phyloP scores from a whole-genome alignment of 257 asterid species.

The Plantago major region DNA sequence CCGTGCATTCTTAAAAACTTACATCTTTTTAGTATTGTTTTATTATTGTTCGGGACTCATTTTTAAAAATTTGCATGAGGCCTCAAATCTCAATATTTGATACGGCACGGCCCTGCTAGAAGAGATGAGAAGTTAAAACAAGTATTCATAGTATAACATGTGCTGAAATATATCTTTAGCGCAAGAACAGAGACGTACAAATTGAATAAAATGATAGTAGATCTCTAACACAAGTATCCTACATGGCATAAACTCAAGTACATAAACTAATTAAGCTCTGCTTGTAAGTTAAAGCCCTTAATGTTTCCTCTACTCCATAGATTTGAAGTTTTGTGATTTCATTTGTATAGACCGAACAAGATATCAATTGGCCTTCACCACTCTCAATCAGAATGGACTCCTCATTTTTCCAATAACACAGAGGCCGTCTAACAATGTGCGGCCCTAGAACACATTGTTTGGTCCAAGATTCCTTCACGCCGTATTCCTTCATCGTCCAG shows the following conservation, averaged over 20 bases:
- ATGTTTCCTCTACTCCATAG: neutral
- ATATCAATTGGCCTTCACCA: neutral
- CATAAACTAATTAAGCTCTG: conserved; percentile 2
- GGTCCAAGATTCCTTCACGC: conserved; percentile 4
- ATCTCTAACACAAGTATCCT: too few species aligned
- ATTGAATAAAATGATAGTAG: too few species aligned
- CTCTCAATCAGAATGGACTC: neutral
- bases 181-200: too few species aligned
- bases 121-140: too few species aligned
- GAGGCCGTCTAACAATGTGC: neutral
- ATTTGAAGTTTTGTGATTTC: neutral
- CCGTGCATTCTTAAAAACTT: too few species aligned
- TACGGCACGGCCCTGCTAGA: too few species aligned
- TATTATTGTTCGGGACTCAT: too few species aligned
- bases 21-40: too few species aligned
- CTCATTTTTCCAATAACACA: conserved; percentile 1
- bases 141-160: too few species aligned
- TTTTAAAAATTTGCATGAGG: too few species aligned
- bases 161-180: too few species aligned
- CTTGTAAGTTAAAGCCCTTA: neutral
- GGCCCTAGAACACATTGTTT: neutral
- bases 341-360: neutral
- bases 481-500: conserved; percentile 16
- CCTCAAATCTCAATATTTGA: too few species aligned
- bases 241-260: neutral